Conservation (phyloP, 495 filamentous ascomycete species). For the Sporormia fimetaria region DNA sequence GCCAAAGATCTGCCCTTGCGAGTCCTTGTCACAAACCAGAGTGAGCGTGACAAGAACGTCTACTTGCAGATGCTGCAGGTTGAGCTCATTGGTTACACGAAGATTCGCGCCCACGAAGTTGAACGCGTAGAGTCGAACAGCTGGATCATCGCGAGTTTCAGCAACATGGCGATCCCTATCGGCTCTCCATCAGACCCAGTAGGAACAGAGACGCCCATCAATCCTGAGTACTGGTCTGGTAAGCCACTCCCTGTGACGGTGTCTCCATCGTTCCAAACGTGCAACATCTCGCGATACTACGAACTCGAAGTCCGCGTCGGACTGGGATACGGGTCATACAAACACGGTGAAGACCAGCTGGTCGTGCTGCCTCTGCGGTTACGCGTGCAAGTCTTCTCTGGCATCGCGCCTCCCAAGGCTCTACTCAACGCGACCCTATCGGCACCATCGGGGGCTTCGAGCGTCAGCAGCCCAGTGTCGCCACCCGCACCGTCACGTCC, state of each 20-base stretch:
- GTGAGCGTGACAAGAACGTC: constrained; percentile 49
- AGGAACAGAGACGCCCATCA: constrained; percentile 55
- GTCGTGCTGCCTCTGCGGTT: constrained; percentile 67
- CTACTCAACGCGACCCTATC: constrained; percentile 57
- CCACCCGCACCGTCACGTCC: constrained; percentile 27
- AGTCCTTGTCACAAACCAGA: constrained; percentile 62
- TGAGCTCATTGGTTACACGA: constrained; percentile 65
- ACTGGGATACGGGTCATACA: constrained; percentile 45
- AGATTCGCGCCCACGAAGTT: constrained; percentile 63
- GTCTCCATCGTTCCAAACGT: constrained; percentile 75
- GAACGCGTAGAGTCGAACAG: constrained; percentile 49
- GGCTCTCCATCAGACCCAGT: constrained; percentile 45
- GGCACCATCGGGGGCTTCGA: constrained; percentile 1
- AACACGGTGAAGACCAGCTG: constrained; percentile 40
- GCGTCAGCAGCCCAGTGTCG: background rate
- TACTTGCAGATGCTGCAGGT: constrained; percentile 72
- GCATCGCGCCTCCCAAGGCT: constrained; percentile 68
- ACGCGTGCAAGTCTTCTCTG: constrained; percentile 74
- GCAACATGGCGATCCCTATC: constrained; percentile 56
- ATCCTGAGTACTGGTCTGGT: constrained; percentile 55
- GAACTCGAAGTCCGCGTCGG: constrained; percentile 73
- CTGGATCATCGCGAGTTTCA: constrained; percentile 58
- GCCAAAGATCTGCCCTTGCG: constrained; percentile 74
- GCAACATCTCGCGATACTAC: constrained; percentile 74
- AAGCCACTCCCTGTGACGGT: constrained; percentile 68